A percentile compares a stretch with the other conserved stretches of the same genome.
These are phyloP conservation scores for Xylaria sp. DNA, from an alignment of 2,329 filamentous ascomycete species.

Conservation along the genomic window DNA sequence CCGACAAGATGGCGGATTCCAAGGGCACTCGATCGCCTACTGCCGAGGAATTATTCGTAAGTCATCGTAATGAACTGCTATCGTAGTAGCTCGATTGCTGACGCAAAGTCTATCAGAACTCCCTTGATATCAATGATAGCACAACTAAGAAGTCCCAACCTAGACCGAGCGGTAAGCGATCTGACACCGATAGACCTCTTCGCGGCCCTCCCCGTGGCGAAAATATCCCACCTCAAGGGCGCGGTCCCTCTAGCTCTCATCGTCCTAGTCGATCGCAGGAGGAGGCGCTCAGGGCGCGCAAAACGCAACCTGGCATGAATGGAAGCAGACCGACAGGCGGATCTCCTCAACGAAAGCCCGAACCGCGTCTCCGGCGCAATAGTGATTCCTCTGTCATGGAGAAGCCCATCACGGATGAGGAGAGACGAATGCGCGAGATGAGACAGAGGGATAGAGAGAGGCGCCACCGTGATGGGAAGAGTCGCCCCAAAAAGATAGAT, in stretches of 20 bases:
- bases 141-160: constrained; percentile 44
- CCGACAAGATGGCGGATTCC: constrained; percentile 57
- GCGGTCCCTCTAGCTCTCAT: constrained; percentile 54
- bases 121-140: constrained; percentile 68
- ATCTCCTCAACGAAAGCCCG: constrained; percentile 49
- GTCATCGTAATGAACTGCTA: constrained; percentile 45
- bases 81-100: constrained; percentile 34
- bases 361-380: constrained; percentile 70
- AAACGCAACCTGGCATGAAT: constrained; percentile 43
- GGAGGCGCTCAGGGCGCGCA: constrained; percentile 62
- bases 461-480: constrained; percentile 59
- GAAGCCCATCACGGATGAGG: constrained; percentile 65
- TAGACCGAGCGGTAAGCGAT: constrained; percentile 39
- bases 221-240: constrained; percentile 54
- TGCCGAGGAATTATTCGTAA: constrained; percentile 78
- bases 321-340: constrained; percentile 42
- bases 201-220: constrained; percentile 51
- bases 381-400: constrained; percentile 79
- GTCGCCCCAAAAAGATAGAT: constrained; percentile 66
- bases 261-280: constrained; percentile 71
- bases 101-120: constrained; percentile 62
- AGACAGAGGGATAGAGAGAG: constrained; percentile 59
- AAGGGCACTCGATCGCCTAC: constrained; percentile 57
- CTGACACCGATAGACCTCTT: constrained; percentile 47
- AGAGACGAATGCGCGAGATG: constrained; percentile 56